phyloP scores from a whole-genome alignment of 2,329 filamentous ascomycete genomes.

The Harringtonia lauricola region DNA sequence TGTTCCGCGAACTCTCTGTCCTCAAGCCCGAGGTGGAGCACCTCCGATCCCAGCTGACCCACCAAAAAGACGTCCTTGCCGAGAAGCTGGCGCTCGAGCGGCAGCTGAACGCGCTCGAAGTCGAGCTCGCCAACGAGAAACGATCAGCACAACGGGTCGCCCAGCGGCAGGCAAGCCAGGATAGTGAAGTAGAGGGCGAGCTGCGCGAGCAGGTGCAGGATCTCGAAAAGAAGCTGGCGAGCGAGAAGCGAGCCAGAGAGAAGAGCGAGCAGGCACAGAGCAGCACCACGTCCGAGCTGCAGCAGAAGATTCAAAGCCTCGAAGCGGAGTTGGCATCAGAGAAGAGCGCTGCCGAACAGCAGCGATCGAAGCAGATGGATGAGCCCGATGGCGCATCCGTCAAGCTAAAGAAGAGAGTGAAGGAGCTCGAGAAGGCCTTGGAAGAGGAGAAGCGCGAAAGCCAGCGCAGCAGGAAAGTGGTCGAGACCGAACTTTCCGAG shows the following conservation, averaged over 20 bases:
- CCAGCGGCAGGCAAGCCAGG: constrained; percentile 21
- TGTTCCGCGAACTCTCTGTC: constrained; percentile 38
- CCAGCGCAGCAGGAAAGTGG: constrained; percentile 32
- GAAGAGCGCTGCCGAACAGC: constrained; percentile 9
- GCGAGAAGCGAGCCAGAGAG: constrained; percentile 18
- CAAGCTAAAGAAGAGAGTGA: constrained; percentile 19
- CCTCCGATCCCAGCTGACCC: constrained; percentile 39
- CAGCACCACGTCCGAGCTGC: constrained; percentile 17
- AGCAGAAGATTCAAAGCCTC: constrained; percentile 11
- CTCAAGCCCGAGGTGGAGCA: constrained; percentile 47
- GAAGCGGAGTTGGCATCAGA: constrained; percentile 14
- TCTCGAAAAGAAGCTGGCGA: constrained; percentile 29
- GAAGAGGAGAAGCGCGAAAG: constrained; percentile 31
- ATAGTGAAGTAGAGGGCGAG: constrained; percentile 19
- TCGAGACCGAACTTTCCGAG: constrained; percentile 45
- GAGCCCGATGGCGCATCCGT: background rate
- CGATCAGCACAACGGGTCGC: constrained; percentile 50
- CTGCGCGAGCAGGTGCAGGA: constrained; percentile 20
- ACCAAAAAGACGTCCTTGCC: constrained; percentile 57
- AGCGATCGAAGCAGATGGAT: background rate
- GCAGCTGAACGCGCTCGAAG: constrained; percentile 65
- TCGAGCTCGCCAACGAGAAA: constrained; percentile 75
- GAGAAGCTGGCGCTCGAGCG: constrained; percentile 75
- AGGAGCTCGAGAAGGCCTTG: constrained; percentile 23
- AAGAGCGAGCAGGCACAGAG: constrained; percentile 23